A percentile compares a stretch with the other conserved stretches of the same genome.
Evolutionary conservation across 163 green algal genomes (phyloP).

Genomic region (Trebouxiophyceae sp.): DNA sequence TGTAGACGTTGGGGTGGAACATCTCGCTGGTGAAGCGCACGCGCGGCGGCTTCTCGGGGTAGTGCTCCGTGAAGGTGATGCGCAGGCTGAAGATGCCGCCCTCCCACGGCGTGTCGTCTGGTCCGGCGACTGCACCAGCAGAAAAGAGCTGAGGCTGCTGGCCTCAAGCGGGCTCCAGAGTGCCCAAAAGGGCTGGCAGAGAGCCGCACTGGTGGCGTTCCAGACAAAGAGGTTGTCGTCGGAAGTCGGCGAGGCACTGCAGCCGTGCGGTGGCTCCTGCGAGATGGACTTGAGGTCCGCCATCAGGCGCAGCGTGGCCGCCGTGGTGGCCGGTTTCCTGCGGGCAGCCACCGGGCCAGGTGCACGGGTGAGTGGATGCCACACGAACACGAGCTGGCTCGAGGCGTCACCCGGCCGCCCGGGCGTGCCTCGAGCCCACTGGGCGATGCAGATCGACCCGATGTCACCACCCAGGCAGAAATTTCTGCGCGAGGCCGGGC

Average conservation of each 20-base stretch:
- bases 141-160: too few species aligned
- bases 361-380: too few species aligned
- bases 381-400: too few species aligned
- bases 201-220: slow-evolving; percentile 19
- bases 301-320: slow-evolving; percentile 5
- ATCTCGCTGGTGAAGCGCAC: slow-evolving; percentile 74
- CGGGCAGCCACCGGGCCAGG: too few species aligned
- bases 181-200: too few species aligned
- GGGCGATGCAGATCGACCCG: too few species aligned
- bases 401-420: too few species aligned
- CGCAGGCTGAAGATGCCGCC: slow-evolving; percentile 18
- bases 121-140: slow-evolving; percentile 25
- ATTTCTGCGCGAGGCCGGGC: too few species aligned
- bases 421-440: too few species aligned
- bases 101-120: slow-evolving; percentile 29
- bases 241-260: slow-evolving; percentile 22
- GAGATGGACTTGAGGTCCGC: slow-evolving; percentile 19
- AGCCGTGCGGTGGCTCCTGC: slow-evolving; percentile 16
- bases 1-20: slow-evolving; percentile 78
- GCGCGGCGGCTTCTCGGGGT: slow-evolving; percentile 70
- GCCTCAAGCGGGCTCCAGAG: too few species aligned
- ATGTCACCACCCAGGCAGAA: too few species aligned
- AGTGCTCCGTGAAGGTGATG: slow-evolving; percentile 17
- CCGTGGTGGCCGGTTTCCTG: neutral
- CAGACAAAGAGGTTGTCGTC: slow-evolving; percentile 41